Base-by-base conservation (phyloP, 1,139 yeast genomes). In the Yamadazyma dendronema region DNA sequence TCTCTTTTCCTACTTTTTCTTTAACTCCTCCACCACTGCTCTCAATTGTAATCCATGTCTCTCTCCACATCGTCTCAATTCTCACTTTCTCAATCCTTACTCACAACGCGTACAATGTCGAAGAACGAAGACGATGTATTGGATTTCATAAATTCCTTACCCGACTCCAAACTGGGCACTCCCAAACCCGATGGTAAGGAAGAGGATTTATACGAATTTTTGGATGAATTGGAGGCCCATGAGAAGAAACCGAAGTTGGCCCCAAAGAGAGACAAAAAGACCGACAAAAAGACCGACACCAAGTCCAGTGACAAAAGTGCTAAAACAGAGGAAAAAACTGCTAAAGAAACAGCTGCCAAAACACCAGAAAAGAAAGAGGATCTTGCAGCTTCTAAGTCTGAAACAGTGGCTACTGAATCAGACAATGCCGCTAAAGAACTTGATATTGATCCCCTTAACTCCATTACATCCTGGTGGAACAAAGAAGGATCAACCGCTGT, bases 91-190 rank as follows among this genome's bases (percentile, higher is more conserved):
- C 22, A 7, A 7, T 19, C 22, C 9, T 9, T 19, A 6, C 22
- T 6, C 22, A 9, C 22, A 6, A 19, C 6, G 8, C 9, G 9
- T 19, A 19, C 26, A 8, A 35, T 31, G 43, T 14, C 39, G 4
- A 26, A 33, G 7, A 39, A 39, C 16, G 38, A 41, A 19, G 95
- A 87, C 52, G 96, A 90, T 53, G 96, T 92, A 9, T 67, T 90
- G 48, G 95, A 90, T 50, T 85, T 92, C 58, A 74, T 92, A 52
- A 94, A 90, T 55, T 85, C 96, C 2, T 72, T 92, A 33, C 97
- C 96, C 9, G 88, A 82, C 42, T 74, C 79, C 24, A 70, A 72
- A 41, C 44, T 63, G n/a, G 56, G 55, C 16, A 64, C 72, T 13
- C 65, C 70, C 9, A 57, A 56, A 27, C 66, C 69, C 7, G 55